Evolutionary conservation across 1,284 basidiomycete genomes (phyloP).

Genomic region (Vanrija humicola): DNA sequence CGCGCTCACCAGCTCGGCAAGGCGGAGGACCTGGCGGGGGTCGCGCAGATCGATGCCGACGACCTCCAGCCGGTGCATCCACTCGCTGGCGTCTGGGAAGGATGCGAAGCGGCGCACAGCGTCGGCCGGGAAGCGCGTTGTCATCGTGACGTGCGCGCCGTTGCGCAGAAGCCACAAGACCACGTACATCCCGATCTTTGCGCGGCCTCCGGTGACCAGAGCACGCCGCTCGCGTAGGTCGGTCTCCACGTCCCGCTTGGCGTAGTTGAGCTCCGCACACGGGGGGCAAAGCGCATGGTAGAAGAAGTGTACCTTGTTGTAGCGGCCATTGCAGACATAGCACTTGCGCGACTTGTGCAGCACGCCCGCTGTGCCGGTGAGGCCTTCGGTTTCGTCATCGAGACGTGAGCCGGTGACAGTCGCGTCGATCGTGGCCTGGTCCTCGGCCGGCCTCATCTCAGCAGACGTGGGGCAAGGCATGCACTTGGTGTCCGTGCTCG

Average conservation of each 20-base stretch:
- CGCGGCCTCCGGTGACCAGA: background rate
- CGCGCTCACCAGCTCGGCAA: background rate
- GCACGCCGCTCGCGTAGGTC: background rate
- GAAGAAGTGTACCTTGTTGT: background rate
- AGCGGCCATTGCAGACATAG: background rate
- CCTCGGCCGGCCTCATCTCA: background rate
- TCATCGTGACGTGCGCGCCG: background rate
- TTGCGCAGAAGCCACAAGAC: background rate
- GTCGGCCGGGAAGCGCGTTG: background rate
- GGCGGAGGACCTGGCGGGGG: background rate
- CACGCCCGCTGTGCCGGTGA: background rate
- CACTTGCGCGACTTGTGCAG: background rate
- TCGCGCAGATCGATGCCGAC: background rate
- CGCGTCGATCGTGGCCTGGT: background rate
- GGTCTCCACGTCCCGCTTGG: background rate
- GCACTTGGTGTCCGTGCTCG: too few species aligned
- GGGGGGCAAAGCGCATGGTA: background rate
- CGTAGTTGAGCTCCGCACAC: background rate
- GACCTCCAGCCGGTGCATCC: background rate
- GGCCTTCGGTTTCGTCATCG: background rate
- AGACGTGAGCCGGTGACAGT: background rate
- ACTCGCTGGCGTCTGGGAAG: background rate
- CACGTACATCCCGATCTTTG: conserved; percentile 1
- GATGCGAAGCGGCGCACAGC: background rate
- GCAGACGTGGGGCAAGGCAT: too few species aligned